Conservation (phyloP, 1,284 basidiomycete genomes). For the Ustilago tritici region DNA sequence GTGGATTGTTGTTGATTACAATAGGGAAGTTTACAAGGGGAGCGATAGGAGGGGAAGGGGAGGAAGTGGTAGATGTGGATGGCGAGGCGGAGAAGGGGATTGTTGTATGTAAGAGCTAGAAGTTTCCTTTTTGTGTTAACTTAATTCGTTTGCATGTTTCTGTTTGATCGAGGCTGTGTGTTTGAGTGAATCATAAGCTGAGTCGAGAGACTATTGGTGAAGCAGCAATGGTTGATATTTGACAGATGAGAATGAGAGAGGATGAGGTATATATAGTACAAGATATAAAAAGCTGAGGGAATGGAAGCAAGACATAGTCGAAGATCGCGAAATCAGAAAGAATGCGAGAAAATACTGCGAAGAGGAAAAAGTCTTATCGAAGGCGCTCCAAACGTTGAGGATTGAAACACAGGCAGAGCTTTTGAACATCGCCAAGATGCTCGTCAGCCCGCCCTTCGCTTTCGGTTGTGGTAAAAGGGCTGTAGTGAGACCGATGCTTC, state of each 20-base stretch:
- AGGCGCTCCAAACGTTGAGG: neutral
- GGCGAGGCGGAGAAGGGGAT: conserved; percentile 58
- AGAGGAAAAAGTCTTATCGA: neutral
- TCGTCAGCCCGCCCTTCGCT: too few species aligned
- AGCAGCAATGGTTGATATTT: neutral
- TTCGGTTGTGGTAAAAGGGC: too few species aligned
- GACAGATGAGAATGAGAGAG: neutral
- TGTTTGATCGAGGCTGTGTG: neutral
- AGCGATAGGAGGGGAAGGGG: conserved; percentile 11
- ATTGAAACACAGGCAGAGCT: neutral
- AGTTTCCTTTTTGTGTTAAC: neutral
- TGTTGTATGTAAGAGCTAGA: conserved; percentile 56
- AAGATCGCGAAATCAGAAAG: neutral
- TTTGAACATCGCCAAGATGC: too few species aligned
- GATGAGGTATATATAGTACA: conserved; percentile 37
- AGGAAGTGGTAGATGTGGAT: conserved; percentile 41
- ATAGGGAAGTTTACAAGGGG: conserved; percentile 47
- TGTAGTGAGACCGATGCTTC: too few species aligned
- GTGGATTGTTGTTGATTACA: conserved; percentile 64
- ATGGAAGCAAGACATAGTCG: neutral
- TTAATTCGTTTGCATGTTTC: neutral
- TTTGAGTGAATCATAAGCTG: neutral
- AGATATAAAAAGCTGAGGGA: neutral
- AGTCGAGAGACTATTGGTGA: neutral
- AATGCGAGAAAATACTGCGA: neutral